Percentiles rank a stretch among this genome's conserved stretches.
Evolutionary conservation across 2,329 filamentous ascomycete species (phyloP).

Genomic region (Phaeosphaeriaceae sp.): DNA sequence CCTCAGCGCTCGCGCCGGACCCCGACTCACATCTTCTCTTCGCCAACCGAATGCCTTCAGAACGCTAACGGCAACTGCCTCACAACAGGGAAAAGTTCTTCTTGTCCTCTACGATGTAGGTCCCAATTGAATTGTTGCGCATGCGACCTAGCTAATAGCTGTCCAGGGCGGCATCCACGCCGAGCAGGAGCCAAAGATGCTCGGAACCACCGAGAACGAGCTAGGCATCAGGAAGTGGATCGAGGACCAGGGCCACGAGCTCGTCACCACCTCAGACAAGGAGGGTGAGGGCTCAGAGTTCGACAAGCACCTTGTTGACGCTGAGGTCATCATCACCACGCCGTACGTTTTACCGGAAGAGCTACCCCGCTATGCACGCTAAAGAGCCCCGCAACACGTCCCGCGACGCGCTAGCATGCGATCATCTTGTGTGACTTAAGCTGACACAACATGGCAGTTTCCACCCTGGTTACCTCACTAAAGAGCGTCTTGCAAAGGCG

Average conservation of each 20-base stretch:
- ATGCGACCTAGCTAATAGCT: constrained; percentile 26
- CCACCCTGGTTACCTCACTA: constrained; percentile 97
- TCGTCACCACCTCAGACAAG: constrained; percentile 98
- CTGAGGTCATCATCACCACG: constrained; percentile 98
- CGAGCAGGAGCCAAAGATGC: constrained; percentile 83
- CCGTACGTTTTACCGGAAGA: constrained; percentile 66
- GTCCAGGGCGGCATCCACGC: constrained; percentile 79
- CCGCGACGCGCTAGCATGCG: constrained; percentile 15
- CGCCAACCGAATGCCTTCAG: constrained; percentile 60
- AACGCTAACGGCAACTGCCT: constrained; percentile 69
- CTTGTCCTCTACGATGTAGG: constrained; percentile 90
- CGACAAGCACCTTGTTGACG: constrained; percentile 93
- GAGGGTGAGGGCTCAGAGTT: constrained; percentile 92
- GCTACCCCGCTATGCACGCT: constrained; percentile 37
- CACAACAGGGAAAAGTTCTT: constrained; percentile 91
- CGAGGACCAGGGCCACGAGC: constrained; percentile 93
- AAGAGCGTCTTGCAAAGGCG: constrained; percentile 93
- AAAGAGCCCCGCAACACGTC: constrained; percentile 36
- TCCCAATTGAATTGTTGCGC: constrained; percentile 28
- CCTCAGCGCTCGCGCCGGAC: constrained; percentile 54
- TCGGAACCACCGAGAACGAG: constrained; percentile 98
- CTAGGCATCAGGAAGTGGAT: constrained; percentile 97
- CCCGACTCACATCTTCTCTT: constrained; percentile 52
- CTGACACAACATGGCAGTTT: constrained; percentile 65
- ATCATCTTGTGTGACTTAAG: constrained; percentile 16